Evolutionary conservation across 495 filamentous ascomycete genomes (phyloP).

Genomic region (Hypoxylon rickii): DNA sequence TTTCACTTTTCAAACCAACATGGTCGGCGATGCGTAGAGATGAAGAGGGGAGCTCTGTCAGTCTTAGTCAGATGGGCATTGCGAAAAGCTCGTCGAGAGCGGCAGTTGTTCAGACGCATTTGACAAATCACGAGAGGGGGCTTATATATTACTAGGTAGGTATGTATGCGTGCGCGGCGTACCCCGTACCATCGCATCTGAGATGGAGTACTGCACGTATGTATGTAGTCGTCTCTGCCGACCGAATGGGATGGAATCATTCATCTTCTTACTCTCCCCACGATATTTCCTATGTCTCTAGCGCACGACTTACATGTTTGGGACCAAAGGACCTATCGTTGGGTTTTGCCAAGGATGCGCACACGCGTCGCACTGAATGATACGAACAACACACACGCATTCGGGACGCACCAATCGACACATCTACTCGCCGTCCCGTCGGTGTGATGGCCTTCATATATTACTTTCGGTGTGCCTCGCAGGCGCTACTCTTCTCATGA

Average conservation of each 20-base stretch:
- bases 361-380: slow-evolving; percentile 23
- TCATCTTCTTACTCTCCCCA: slow-evolving; percentile 5
- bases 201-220: slow-evolving; percentile 4
- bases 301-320: slow-evolving; percentile 19
- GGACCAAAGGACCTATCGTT: slow-evolving; percentile 23
- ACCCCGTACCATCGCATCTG: slow-evolving; percentile 10
- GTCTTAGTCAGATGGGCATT: slow-evolving; percentile 25
- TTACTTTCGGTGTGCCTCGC: slow-evolving; percentile 30
- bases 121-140: slow-evolving; percentile 18
- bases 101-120: slow-evolving; percentile 3
- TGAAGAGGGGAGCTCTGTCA: slow-evolving; percentile 2
- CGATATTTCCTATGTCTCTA: not conserved
- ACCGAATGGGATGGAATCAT: slow-evolving; percentile 16
- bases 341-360: slow-evolving; percentile 22
- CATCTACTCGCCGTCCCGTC: slow-evolving; percentile 20
- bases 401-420: not conserved
- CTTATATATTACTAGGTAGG: slow-evolving; percentile 5
- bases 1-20: not conserved
- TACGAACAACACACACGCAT: slow-evolving; percentile 7
- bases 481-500: slow-evolving; percentile 5
- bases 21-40: slow-evolving; percentile 3
- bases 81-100: slow-evolving; percentile 3
- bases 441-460: slow-evolving; percentile 27
- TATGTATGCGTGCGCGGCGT: slow-evolving; percentile 2
- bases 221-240: not conserved